Evolutionary conservation across 306 rosid species (phyloP).

Genomic region (Heteromeles arbutifolia): DNA sequence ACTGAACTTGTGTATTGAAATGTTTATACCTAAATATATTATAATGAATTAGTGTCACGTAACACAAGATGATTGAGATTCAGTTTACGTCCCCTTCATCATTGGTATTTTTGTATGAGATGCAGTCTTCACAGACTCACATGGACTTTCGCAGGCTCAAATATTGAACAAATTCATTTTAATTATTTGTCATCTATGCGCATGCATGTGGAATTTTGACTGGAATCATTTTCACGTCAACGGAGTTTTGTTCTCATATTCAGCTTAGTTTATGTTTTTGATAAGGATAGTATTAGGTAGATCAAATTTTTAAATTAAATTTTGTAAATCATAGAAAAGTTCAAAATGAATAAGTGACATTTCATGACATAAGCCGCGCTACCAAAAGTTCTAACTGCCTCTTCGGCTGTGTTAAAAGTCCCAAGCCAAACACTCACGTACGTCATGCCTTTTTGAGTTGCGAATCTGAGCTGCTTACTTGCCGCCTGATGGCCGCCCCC

Average conservation of each 20-base stretch:
- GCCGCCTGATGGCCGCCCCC: slow-evolving; percentile 72
- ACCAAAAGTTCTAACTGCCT: slow-evolving; percentile 40
- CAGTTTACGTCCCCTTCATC: background rate
- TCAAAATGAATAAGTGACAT: slow-evolving; percentile 67
- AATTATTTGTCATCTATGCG: background rate
- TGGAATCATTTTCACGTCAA: background rate
- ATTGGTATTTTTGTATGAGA: background rate
- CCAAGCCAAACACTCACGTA: slow-evolving; percentile 79
- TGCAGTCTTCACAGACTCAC: background rate
- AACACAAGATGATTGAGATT: background rate
- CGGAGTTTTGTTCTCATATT: no score
- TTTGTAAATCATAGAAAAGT: slow-evolving; percentile 35
- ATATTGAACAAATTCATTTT: background rate
- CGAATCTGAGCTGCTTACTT: slow-evolving; percentile 88
- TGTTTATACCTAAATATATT: no score
- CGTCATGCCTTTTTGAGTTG: slow-evolving; percentile 57
- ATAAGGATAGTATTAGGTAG: no score
- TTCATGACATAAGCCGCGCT: slow-evolving; percentile 80
- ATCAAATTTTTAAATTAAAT: no score
- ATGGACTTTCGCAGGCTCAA: background rate
- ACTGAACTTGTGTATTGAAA: no score
- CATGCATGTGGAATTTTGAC: background rate
- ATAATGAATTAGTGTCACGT: no score
- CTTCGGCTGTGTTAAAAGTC: slow-evolving; percentile 83
- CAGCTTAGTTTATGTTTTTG: no score